Base-by-base conservation (phyloP, 2,329 filamentous ascomycete genomes). In the Chaetomiaceae sp. region DNA sequence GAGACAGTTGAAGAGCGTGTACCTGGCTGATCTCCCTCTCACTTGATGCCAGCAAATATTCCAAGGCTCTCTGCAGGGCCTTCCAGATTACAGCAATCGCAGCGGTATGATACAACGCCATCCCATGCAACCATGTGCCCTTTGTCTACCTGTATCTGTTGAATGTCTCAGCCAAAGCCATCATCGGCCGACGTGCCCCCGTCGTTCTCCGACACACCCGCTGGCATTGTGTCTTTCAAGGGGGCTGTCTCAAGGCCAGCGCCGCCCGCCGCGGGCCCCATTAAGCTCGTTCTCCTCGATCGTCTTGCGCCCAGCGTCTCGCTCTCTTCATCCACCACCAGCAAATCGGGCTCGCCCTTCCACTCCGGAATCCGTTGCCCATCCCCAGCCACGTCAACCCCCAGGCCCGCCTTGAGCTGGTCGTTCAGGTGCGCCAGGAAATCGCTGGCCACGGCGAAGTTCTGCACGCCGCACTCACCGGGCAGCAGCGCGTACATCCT, bases 371-470 rank as follows among this genome's bases (percentile, higher is more conserved):
- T 54, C 8, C 14, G 48, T 11, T 60, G 60, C 10, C 32, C 48
- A 1, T 37, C 50, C 10, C 36, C 50, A 5, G 41, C 45, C 20
- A 30, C 20, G 7, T 50, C 48, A 24, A 43, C 18, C 26, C 70
- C 63, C 34, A 79, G 62, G 14, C 71, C 71, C 46, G 72, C 66
- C 47, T 73, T 71, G 1, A 79, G 60, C 45, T 67, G 67, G 40
- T 68, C 67, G 42, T 80, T 70, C 38, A 84, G 65, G 2, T 66
- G 67, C 10, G 70, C 63, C 56, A 83, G 67, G 49, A 78, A 78
- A 3, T 70, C 68, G 45, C 68, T 73, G 0, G 80, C 79, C 9
- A 61, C 58, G 0, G 55, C 60, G 49, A 81, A 83, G 24, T 69
- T 68, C 44, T 69, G 63, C 37, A 81, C 71, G 20, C 75, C 78